Evolutionary conservation across 2,329 filamentous ascomycete species (phyloP), one percentile per base, ranked within the genome.

Genomic region (Pestalotiopsis sp.): DNA sequence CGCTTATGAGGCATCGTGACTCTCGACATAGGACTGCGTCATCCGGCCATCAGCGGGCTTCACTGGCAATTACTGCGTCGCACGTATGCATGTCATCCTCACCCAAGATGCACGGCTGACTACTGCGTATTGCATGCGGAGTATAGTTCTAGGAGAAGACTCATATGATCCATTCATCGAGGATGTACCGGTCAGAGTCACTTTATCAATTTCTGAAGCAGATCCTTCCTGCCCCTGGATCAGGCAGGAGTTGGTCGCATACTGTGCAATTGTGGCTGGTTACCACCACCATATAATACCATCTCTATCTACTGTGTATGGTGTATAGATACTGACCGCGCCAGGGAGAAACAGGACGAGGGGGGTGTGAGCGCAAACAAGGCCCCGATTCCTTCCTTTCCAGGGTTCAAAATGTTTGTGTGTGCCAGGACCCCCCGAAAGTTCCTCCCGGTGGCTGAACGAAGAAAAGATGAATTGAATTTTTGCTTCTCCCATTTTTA

Each of bases 261-360:
- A 64, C 61, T 64, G 61, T 64, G 61, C 61, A 64, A 64, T 5
- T 49, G 61, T 64, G 61, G 61, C 41, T 62, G 61, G 38, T 25
- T 27, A 64, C 61, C 61, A 45, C 25, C 39, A 45, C n/a, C 14
- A 38, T 39, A 4, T 7, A 27, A 36, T 12, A 61, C 27, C 7
- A 27, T 12, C 17, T 20, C 13, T 31, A 13, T 64, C 39, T 25
- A 17, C 17, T 3, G 17, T n/a, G 20, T 36, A 23, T 23, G 20
- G 20, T 23, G 20, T 23, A 23, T 23, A 23, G 20, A 23, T 23
- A 36, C 31, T 36, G 6, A 36, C 7, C 31, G 6, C 7, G 9
- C 45, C 45, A 23, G 45, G 14, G 45, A 20, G 9, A 52, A 52
- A 36, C 31, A 9, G n/a, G 45, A 49, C 13, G 31, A 36, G 38